A percentile compares a stretch with the other conserved stretches of the same genome.
Conservation (phyloP, 768 basidiomycete genomes). For the Rhizopogon vesiculosus region DNA sequence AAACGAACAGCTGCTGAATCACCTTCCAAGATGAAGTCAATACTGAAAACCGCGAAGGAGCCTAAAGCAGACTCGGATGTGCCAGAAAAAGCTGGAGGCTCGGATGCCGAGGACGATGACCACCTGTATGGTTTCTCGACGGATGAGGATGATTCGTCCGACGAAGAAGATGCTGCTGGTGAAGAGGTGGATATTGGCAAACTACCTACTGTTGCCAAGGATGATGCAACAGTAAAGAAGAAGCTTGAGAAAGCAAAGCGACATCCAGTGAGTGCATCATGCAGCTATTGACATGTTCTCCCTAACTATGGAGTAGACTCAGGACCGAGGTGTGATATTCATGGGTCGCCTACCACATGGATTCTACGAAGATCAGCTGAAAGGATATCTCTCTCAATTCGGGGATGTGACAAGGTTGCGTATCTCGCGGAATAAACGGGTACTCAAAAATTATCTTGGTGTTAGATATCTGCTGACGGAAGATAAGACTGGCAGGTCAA, state of each 20-base stretch:
- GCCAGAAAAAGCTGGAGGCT: neutral
- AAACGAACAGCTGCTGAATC: slow-evolving; percentile 10
- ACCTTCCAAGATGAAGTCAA: neutral
- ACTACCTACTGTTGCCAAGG: slow-evolving; percentile 85
- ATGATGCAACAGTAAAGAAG: slow-evolving; percentile 73
- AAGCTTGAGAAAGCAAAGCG: slow-evolving; percentile 57
- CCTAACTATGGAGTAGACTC: slow-evolving; percentile 22
- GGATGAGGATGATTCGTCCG: slow-evolving; percentile 72
- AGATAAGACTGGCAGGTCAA: slow-evolving; percentile 84
- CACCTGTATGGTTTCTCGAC: slow-evolving; percentile 72
- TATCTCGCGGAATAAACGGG: slow-evolving; percentile 92
- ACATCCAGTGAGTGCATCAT: slow-evolving; percentile 51
- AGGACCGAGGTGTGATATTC: slow-evolving; percentile 80
- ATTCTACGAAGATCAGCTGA: slow-evolving; percentile 94
- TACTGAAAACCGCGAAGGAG: neutral
- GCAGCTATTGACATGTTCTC: neutral
- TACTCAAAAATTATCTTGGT: slow-evolving; percentile 16
- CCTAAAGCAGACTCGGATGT: slow-evolving; percentile 1
- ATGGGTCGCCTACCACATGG: slow-evolving; percentile 93
- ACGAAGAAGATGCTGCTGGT: slow-evolving; percentile 62
- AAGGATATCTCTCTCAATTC: slow-evolving; percentile 92
- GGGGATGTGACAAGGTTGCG: slow-evolving; percentile 85
- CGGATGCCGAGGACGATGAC: slow-evolving; percentile 30
- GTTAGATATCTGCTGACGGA: neutral
- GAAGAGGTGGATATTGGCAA: slow-evolving; percentile 64